Conservation (phyloP, 352 stramenopile genomes). For the Pythium angustatum region DNA sequence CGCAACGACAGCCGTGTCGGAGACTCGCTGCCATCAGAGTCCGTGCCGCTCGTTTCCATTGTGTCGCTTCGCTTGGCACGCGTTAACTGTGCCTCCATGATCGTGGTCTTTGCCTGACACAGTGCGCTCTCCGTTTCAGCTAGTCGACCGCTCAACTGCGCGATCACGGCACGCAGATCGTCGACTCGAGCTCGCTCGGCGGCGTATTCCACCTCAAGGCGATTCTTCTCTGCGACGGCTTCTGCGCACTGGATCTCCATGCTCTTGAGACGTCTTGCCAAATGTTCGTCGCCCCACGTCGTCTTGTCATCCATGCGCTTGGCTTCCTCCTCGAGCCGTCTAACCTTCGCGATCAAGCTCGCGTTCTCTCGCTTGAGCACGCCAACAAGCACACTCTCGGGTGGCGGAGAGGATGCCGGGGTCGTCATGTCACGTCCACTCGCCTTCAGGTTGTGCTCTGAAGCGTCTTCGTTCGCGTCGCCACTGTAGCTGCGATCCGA, state of each 20-base stretch:
- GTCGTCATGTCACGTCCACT: background rate
- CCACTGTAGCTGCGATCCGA: no score
- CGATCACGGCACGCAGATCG: background rate
- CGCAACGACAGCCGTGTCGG: background rate
- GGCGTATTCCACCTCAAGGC: conserved; percentile 6
- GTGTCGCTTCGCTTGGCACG: conserved; percentile 14
- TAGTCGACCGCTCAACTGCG: conserved; percentile 1
- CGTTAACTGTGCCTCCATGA: conserved; percentile 1
- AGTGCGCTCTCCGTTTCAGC: background rate
- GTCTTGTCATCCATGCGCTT: conserved; percentile 7
- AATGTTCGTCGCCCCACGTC: conserved; percentile 3
- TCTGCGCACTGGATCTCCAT: conserved; percentile 8
- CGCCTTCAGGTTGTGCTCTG: background rate
- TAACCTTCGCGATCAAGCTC: conserved; percentile 9
- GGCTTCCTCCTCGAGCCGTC: conserved; percentile 9
- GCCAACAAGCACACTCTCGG: conserved; percentile 4
- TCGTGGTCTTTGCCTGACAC: background rate
- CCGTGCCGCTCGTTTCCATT: conserved; percentile 12
- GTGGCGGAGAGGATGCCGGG: background rate
- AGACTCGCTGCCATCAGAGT: conserved; percentile 6
- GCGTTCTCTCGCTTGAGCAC: conserved; percentile 8
- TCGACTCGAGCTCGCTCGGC: background rate
- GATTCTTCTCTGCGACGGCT: background rate
- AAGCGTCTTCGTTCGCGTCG: background rate
- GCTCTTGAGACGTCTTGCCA: background rate